A percentile compares a stretch with the other conserved stretches of the same genome.
Conservation (phyloP, 2,329 filamentous ascomycete species). For the Chaetomium sp. region DNA sequence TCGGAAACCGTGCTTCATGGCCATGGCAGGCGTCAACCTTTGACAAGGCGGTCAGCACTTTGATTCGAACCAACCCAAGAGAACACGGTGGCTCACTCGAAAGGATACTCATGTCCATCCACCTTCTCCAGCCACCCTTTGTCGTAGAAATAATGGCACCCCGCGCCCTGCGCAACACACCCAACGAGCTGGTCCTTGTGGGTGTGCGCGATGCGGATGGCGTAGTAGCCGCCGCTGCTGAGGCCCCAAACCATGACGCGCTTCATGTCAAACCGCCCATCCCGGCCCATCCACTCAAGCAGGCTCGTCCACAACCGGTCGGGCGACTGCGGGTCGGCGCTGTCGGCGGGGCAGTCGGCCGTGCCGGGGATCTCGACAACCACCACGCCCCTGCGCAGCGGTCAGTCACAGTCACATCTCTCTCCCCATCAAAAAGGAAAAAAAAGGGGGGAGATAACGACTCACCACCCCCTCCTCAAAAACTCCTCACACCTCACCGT, state of each 20-base stretch:
- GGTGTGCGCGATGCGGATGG: constrained; percentile 68
- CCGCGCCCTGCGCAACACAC: constrained; percentile 63
- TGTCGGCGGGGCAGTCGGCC: constrained; percentile 66
- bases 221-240: constrained; percentile 69
- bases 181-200: constrained; percentile 58
- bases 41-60: constrained; percentile 15
- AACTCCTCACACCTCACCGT: constrained; percentile 64
- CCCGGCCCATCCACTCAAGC: constrained; percentile 58
- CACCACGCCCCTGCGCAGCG: constrained; percentile 50
- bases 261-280: constrained; percentile 57
- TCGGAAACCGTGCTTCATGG: constrained; percentile 63
- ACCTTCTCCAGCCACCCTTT: constrained; percentile 61
- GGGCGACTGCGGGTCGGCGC: constrained; percentile 58
- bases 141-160: constrained; percentile 63
- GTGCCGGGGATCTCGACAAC: constrained; percentile 68
- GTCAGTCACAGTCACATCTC: neutral
- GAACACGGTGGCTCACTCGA: constrained; percentile 41
- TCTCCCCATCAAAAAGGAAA: neutral
- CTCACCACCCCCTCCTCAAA: constrained; percentile 57
- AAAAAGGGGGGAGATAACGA: neutral
- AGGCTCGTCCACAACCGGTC: constrained; percentile 66
- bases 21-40: constrained; percentile 57
- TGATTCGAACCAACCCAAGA: neutral
- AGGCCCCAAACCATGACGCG: constrained; percentile 65
- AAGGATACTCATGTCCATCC: constrained; percentile 69